Evolutionary conservation across 2,329 filamentous ascomycete species (phyloP).

Genomic region (Didymellaceae sp.): DNA sequence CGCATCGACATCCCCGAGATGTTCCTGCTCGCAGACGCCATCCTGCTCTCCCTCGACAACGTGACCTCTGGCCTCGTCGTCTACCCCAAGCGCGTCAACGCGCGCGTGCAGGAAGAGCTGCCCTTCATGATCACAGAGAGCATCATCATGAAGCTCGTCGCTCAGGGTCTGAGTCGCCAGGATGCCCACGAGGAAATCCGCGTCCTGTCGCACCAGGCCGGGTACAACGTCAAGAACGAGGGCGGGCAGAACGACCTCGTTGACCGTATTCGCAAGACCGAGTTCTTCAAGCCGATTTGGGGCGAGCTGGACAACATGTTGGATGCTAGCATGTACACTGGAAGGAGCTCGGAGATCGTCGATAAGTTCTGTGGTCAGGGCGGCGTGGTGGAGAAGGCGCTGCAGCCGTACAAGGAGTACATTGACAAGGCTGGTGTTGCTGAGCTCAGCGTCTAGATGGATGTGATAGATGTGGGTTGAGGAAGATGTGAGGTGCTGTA

Average conservation of each 20-base stretch:
- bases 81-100: conserved; percentile 74
- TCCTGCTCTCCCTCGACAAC: conserved; percentile 72
- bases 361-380: conserved; percentile 32
- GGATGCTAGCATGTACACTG: conserved; percentile 66
- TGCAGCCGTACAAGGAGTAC: conserved; percentile 61
- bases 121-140: conserved; percentile 81
- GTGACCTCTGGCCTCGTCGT: conserved; percentile 77
- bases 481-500: not conserved
- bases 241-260: conserved; percentile 83
- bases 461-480: no score
- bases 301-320: conserved; percentile 72
- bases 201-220: conserved; percentile 79
- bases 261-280: conserved; percentile 72
- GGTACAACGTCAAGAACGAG: conserved; percentile 71
- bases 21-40: conserved; percentile 59
- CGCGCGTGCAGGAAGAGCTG: conserved; percentile 72
- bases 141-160: conserved; percentile 69
- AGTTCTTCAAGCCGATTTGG: conserved; percentile 77
- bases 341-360: conserved; percentile 52
- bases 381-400: conserved; percentile 41
- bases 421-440: conserved; percentile 39
- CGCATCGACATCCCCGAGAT: conserved; percentile 59
- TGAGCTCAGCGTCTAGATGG: conserved; percentile 40
- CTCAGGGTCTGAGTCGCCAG: conserved; percentile 74
- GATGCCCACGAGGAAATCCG: conserved; percentile 86